phyloP scores from a whole-genome alignment of 83 land plant species.

The Isoetes engelmannii region DNA sequence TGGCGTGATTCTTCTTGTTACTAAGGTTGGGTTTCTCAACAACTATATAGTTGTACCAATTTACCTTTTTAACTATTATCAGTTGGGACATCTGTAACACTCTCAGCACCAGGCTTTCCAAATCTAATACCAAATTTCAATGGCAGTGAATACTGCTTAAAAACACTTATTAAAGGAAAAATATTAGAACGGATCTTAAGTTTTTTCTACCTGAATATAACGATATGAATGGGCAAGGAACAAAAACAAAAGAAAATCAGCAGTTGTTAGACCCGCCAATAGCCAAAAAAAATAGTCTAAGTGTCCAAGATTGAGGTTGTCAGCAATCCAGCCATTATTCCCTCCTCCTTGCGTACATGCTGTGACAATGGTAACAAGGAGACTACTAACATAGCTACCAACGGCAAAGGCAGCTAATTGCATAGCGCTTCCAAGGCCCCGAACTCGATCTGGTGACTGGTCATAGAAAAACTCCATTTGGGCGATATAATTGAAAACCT shows the following conservation, averaged over 20 bases:
- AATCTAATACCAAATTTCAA: too few relatives aligned
- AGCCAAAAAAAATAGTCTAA: conserved; percentile 76
- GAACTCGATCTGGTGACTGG: conserved; percentile 69
- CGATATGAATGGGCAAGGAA: conserved; percentile 40
- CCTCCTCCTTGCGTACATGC: conserved; percentile 29
- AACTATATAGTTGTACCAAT: too few relatives aligned
- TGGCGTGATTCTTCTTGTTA: too few relatives aligned
- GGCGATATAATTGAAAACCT: conserved; percentile 81
- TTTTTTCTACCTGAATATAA: conserved; percentile 16
- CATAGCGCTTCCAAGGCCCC: conserved; percentile 66
- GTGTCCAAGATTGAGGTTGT: conserved; percentile 57
- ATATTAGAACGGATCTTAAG: too few relatives aligned
- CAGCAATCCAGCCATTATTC: conserved; percentile 65
- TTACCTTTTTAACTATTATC: too few relatives aligned
- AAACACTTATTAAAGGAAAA: too few relatives aligned
- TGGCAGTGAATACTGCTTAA: too few relatives aligned
- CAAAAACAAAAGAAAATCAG: conserved; percentile 40
- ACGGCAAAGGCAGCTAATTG: conserved; percentile 67
- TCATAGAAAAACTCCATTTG: conserved; percentile 86
- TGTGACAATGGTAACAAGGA: conserved; percentile 56
- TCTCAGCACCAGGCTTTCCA: too few relatives aligned
- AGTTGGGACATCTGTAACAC: too few relatives aligned
- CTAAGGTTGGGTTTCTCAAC: too few relatives aligned
- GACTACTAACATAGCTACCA: conserved; percentile 67
- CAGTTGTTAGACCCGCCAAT: conserved; percentile 38